Percentiles rank a stretch among this genome's conserved stretches.
Evolutionary conservation across 2,329 filamentous ascomycete species (phyloP).

Genomic region (Teratosphaeria gauchensis): DNA sequence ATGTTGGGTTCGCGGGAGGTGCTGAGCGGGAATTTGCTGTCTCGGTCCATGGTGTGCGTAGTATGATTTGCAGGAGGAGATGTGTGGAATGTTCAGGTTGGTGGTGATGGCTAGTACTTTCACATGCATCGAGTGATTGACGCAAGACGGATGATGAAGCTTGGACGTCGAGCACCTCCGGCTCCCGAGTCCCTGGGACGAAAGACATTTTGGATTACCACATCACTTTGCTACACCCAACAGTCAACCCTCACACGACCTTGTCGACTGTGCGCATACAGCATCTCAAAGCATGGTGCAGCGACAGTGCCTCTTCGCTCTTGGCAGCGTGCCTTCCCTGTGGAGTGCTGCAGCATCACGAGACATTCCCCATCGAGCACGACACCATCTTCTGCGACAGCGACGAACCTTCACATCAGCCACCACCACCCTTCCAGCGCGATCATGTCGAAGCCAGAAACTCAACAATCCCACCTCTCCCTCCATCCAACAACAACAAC

Average conservation of each 20-base stretch:
- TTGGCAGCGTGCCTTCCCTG: neutral
- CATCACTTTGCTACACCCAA: neutral
- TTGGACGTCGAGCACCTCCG: neutral
- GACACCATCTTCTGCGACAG: neutral
- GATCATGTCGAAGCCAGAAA: neutral
- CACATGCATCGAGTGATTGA: neutral
- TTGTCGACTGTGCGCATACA: neutral
- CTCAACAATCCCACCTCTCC: neutral
- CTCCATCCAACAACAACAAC: neutral
- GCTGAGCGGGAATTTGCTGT: constrained; percentile 24
- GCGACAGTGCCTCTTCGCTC: neutral
- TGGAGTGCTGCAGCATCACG: neutral
- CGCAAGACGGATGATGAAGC: neutral
- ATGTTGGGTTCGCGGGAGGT: constrained; percentile 49
- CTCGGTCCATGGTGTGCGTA: constrained; percentile 8
- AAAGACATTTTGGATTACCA: neutral
- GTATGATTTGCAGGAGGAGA: neutral
- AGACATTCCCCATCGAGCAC: neutral
- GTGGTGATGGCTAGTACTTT: neutral
- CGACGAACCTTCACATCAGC: constrained; percentile 2
- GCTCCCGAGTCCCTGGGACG: neutral
- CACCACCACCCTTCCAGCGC: neutral
- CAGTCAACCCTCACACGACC: neutral
- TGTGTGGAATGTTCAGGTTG: neutral
- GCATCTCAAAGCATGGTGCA: neutral